Evolutionary conservation across 1,284 basidiomycete genomes (phyloP).

Genomic region (Ceratobasidium sp.): DNA sequence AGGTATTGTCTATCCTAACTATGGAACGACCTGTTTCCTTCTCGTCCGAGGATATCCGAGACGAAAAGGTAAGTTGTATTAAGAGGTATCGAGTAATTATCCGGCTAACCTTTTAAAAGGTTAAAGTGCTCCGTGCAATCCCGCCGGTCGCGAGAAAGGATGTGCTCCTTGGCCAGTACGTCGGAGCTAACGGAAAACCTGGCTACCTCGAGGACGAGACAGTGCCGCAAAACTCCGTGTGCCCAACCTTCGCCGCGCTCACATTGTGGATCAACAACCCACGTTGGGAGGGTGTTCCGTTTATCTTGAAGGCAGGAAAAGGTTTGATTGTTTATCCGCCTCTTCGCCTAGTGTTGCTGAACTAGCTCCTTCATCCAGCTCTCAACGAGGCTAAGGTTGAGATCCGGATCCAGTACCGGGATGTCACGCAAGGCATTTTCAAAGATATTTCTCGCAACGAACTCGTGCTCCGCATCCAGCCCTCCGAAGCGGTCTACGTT

Average conservation of each 20-base stretch:
- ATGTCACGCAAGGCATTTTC: conserved; percentile 96
- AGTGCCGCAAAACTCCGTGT: conserved; percentile 90
- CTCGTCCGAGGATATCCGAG: conserved; percentile 94
- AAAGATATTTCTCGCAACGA: conserved; percentile 95
- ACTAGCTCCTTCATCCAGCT: conserved; percentile 64
- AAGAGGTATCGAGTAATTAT: background rate
- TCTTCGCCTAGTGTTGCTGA: background rate
- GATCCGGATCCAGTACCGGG: conserved; percentile 96
- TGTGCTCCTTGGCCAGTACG: conserved; percentile 93
- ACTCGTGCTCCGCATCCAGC: conserved; percentile 95
- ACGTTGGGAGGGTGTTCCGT: conserved; percentile 97
- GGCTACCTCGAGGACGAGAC: conserved; percentile 97
- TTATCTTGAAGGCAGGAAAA: conserved; percentile 97
- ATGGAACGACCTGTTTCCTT: conserved; percentile 99
- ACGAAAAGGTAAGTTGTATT: conserved; percentile 84
- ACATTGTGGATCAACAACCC: conserved; percentile 94
- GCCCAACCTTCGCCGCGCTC: conserved; percentile 92
- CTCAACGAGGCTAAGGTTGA: conserved; percentile 98
- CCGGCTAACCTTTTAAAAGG: conserved; percentile 63
- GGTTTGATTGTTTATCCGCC: conserved; percentile 65
- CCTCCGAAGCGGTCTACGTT: conserved; percentile 93
- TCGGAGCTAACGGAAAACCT: conserved; percentile 88
- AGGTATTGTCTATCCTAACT: conserved; percentile 91
- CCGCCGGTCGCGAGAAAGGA: conserved; percentile 83
- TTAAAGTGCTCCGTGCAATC: conserved; percentile 93